Percentiles rank a stretch among this genome's conserved stretches.
Evolutionary conservation across 495 filamentous ascomycete genomes (phyloP).

Genomic region (Tuber melanosporum): DNA sequence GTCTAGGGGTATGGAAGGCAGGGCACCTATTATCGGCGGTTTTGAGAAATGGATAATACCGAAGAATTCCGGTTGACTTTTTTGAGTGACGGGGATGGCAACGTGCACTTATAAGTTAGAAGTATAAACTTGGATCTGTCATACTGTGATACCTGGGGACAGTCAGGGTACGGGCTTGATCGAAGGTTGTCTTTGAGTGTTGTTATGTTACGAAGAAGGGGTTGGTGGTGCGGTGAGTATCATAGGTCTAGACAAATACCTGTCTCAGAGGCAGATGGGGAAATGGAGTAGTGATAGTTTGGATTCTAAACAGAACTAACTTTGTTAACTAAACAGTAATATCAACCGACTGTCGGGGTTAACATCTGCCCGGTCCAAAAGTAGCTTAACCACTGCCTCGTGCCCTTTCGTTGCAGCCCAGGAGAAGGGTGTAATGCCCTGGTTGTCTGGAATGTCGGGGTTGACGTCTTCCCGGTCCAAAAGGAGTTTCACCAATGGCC

Average conservation of each 20-base stretch:
- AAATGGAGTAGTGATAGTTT: neutral
- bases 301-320: too few species aligned
- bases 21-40: too few species aligned
- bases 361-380: too few species aligned
- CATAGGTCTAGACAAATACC: neutral
- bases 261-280: neutral
- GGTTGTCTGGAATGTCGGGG: too few species aligned
- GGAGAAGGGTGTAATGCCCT: too few species aligned
- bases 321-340: neutral
- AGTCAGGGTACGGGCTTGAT: neutral
- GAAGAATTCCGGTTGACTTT: neutral
- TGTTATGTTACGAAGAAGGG: too few species aligned
- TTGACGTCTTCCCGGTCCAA: too few species aligned
- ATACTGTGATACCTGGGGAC: neutral
- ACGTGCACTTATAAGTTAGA: neutral
- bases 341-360: neutral
- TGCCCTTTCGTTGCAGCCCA: too few species aligned
- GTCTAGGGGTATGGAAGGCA: too few species aligned
- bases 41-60: too few species aligned
- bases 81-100: rapidly evolving
- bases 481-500: too few species aligned
- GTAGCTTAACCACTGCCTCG: too few species aligned
- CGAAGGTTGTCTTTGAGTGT: neutral
- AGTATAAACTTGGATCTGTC: neutral
- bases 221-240: neutral